Evolutionary conservation across 306 rosid species (phyloP).

Genomic region (Crotalaria pallida): DNA sequence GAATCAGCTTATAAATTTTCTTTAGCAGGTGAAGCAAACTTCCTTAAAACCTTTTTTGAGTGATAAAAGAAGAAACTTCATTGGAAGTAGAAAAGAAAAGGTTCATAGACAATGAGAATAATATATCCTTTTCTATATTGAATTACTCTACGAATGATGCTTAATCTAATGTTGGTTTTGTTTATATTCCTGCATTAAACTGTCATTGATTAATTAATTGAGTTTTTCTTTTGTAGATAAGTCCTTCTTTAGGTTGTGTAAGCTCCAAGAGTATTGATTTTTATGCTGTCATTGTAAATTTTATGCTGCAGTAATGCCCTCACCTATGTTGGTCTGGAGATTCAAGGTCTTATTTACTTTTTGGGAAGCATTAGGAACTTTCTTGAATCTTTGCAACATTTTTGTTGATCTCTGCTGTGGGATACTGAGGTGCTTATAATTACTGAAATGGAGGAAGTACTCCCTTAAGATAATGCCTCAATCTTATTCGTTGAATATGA

Average conservation of each 20-base stretch:
- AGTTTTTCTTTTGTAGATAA: too few relatives aligned
- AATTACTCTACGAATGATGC: too few relatives aligned
- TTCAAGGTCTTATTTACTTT: constrained; percentile 47
- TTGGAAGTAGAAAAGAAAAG: neutral
- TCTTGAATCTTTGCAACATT: neutral
- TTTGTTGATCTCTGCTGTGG: neutral
- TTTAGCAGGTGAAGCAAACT: constrained; percentile 70
- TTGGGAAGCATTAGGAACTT: neutral
- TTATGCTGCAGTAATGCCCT: constrained; percentile 52
- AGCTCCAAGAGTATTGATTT: too few relatives aligned
- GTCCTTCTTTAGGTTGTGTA: too few relatives aligned
- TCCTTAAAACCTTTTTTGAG: neutral
- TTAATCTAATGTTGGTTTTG: too few relatives aligned
- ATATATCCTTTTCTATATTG: too few relatives aligned
- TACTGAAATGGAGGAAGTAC: constrained; percentile 2
- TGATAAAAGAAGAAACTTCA: neutral
- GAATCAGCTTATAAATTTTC: constrained; percentile 89
- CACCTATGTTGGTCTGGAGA: constrained; percentile 72
- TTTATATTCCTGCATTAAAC: too few relatives aligned
- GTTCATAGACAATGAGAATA: neutral
- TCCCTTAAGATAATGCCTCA: constrained; percentile 7
- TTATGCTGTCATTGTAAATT: too few relatives aligned
- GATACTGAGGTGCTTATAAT: neutral
- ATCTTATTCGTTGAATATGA: constrained; percentile 15
- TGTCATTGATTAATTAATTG: too few relatives aligned